phyloP scores from a whole-genome alignment of 2,329 filamentous ascomycete genomes.

The Periconia macrospinosa region DNA sequence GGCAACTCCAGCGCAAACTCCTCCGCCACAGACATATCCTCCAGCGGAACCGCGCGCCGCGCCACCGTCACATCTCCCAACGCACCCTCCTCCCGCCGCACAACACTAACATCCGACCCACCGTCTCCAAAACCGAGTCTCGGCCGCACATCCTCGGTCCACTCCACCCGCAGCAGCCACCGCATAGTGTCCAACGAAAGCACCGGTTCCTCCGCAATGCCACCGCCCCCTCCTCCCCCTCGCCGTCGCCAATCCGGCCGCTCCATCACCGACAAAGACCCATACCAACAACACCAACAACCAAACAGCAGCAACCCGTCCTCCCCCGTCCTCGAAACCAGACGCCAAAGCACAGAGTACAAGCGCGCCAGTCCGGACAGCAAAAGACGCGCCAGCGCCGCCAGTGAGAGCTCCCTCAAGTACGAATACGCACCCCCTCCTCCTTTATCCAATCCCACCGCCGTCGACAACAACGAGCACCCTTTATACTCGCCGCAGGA shows the following conservation, averaged over 20 bases:
- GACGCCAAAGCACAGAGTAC: constrained; percentile 28
- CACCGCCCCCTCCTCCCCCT: constrained; percentile 35
- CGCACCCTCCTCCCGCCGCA: constrained; percentile 24
- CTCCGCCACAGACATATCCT: constrained; percentile 32
- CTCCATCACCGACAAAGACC: constrained; percentile 34
- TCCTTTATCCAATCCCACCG: neutral
- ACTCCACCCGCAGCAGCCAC: constrained; percentile 25
- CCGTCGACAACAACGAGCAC: constrained; percentile 26
- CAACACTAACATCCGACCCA: constrained; percentile 27
- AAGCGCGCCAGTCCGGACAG: constrained; percentile 31
- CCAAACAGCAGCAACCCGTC: constrained; percentile 16
- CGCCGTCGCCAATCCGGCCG: constrained; percentile 36
- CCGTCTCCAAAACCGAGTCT: constrained; percentile 20
- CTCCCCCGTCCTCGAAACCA: constrained; percentile 27
- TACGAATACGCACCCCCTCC: constrained; percentile 22
- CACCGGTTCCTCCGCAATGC: constrained; percentile 18
- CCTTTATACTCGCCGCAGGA: constrained; percentile 30
- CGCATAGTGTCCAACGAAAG: constrained; percentile 32
- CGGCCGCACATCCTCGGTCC: constrained; percentile 29
- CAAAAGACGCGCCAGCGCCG: constrained; percentile 33
- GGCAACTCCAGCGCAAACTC: constrained; percentile 30
- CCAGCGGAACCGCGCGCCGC: constrained; percentile 20
- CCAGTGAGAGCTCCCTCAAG: constrained; percentile 35
- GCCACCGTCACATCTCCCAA: constrained; percentile 23
- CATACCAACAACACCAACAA: neutral